A percentile compares a stretch with the other conserved stretches of the same genome.
These are phyloP conservation scores for Diplogelasinospora grovesii DNA, from an alignment of 495 filamentous ascomycete genomes.

Conservation along the genomic window DNA sequence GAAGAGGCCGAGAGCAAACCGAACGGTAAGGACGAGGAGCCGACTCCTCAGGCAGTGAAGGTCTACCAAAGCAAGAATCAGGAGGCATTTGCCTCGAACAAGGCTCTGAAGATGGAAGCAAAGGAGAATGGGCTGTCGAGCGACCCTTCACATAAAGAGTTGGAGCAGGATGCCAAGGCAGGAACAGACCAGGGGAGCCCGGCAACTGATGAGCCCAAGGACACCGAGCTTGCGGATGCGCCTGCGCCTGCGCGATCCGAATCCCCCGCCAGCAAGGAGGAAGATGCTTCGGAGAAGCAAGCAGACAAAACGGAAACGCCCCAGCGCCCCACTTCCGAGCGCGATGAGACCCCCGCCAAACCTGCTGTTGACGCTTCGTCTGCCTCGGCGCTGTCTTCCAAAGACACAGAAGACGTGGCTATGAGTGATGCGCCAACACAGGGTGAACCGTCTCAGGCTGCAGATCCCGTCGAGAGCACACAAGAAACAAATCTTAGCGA, in stretches of 20 bases:
- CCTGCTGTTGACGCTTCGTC: neutral
- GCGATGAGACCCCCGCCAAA: neutral
- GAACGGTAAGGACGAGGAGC: neutral
- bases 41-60: neutral
- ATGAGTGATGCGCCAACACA: constrained; percentile 20
- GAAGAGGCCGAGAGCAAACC: constrained; percentile 4
- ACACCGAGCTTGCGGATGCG: constrained; percentile 26
- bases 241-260: no score
- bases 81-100: constrained; percentile 20
- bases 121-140: no score
- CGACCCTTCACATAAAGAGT: no score
- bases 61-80: constrained; percentile 11
- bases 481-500: constrained; percentile 25
- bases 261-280: no score
- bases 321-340: constrained; percentile 1
- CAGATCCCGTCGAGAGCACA: constrained; percentile 14
- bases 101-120: neutral
- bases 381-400: constrained; percentile 1
- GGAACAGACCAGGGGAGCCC: no score
- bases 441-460: neutral
- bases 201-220: no score
- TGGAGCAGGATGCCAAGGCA: no score
- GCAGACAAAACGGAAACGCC: neutral
- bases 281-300: no score
- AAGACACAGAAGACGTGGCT: constrained; percentile 25